A percentile compares a stretch with the other conserved stretches of the same genome.
These are phyloP conservation scores for Lactarius tabidus DNA, from an alignment of 768 basidiomycete genomes.

Conservation along the genomic window DNA sequence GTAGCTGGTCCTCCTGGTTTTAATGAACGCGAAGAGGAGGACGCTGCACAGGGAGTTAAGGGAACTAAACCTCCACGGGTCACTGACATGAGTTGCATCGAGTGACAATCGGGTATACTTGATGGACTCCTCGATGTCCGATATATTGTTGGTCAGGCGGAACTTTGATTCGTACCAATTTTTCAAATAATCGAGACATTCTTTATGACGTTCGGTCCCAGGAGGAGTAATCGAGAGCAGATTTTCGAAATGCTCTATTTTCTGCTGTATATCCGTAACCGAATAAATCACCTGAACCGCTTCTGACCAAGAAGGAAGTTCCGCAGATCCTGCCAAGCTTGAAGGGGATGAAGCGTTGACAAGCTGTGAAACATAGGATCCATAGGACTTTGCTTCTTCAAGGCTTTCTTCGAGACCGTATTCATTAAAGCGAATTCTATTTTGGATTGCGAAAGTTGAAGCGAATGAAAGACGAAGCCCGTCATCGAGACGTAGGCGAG, in stretches of 20 bases:
- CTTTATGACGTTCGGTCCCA: background rate
- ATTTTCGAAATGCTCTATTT: constrained; percentile 4
- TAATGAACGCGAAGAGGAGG: too few relatives aligned
- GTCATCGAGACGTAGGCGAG: background rate
- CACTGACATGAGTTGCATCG: too few relatives aligned
- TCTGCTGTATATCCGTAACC: background rate
- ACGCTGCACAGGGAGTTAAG: too few relatives aligned
- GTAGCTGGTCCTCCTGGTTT: too few relatives aligned
- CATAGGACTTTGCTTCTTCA: background rate
- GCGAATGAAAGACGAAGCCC: background rate
- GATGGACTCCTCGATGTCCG: too few relatives aligned
- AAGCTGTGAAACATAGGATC: background rate
- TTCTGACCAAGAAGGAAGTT: background rate
- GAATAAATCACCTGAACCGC: background rate
- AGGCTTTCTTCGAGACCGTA: background rate
- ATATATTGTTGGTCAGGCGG: too few relatives aligned
- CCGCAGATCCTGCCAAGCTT: background rate
- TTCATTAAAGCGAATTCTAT: background rate
- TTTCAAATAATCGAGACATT: background rate
- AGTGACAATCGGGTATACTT: too few relatives aligned
- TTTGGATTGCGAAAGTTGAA: background rate
- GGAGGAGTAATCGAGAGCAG: too few relatives aligned
- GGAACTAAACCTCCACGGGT: too few relatives aligned
- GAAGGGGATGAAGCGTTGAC: too few relatives aligned
- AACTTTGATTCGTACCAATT: too few relatives aligned